phyloP scores from a whole-genome alignment of 768 basidiomycete genomes.

The Russula olivacea region DNA sequence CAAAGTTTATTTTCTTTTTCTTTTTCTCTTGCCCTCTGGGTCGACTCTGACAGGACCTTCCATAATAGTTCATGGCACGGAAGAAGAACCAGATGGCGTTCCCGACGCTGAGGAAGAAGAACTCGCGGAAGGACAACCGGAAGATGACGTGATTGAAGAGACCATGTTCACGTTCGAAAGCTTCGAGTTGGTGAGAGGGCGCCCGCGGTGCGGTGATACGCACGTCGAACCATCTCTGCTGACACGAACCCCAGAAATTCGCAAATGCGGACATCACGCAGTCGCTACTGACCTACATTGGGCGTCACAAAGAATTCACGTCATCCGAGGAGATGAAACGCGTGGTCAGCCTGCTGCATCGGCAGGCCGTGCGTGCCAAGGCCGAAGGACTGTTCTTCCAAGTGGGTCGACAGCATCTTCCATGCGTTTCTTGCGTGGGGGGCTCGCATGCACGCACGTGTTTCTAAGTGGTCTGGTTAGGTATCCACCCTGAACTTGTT shows the following conservation, averaged over 20 bases:
- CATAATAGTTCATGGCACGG: slow-evolving; percentile 28
- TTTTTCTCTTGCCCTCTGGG: background rate
- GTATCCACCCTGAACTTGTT: slow-evolving; percentile 87
- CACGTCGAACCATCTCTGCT: slow-evolving; percentile 6
- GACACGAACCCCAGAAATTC: slow-evolving; percentile 60
- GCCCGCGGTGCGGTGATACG: slow-evolving; percentile 10
- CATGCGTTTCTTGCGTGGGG: slow-evolving; percentile 10
- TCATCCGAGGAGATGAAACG: slow-evolving; percentile 82
- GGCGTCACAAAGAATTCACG: slow-evolving; percentile 76
- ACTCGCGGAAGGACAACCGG: slow-evolving; percentile 43
- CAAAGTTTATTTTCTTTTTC: background rate
- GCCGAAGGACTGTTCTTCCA: slow-evolving; percentile 96
- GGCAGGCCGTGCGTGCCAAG: slow-evolving; percentile 85
- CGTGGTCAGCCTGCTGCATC: slow-evolving; percentile 82
- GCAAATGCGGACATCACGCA: slow-evolving; percentile 80
- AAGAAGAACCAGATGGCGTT: slow-evolving; percentile 38
- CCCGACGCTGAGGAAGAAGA: slow-evolving; percentile 66
- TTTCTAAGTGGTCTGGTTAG: slow-evolving; percentile 38
- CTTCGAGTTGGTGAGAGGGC: slow-evolving; percentile 70
- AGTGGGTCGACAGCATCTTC: slow-evolving; percentile 41
- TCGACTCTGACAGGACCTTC: background rate
- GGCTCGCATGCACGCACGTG: background rate
- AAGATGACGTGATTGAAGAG: slow-evolving; percentile 57
- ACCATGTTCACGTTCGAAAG: slow-evolving; percentile 88
- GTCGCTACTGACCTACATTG: slow-evolving; percentile 77